Evolutionary conservation across 2,329 filamentous ascomycete genomes (phyloP).

Genomic region (Trichoderma atroviride): DNA sequence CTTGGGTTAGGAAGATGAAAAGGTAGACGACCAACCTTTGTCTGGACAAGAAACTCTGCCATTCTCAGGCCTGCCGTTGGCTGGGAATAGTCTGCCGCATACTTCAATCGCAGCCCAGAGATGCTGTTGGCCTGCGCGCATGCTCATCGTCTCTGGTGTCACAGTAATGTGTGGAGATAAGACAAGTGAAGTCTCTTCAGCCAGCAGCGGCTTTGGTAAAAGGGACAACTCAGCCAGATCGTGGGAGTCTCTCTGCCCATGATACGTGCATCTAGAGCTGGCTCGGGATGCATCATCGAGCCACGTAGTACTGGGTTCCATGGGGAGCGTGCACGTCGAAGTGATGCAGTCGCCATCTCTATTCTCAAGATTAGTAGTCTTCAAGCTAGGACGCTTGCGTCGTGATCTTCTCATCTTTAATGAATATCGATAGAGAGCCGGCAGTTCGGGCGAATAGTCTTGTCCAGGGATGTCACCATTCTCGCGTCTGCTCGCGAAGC

Average conservation of each 20-base stretch:
- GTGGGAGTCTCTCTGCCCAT: background rate
- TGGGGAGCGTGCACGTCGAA: background rate
- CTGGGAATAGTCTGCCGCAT: slow-evolving; percentile 43
- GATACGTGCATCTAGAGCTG: slow-evolving; percentile 18
- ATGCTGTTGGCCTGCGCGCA: slow-evolving; percentile 39
- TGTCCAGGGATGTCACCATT: background rate
- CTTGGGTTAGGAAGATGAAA: background rate
- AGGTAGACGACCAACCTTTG: background rate
- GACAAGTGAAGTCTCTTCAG: slow-evolving; percentile 31
- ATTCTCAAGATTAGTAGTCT: background rate
- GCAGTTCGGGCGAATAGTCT: background rate
- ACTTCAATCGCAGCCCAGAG: slow-evolving; percentile 57
- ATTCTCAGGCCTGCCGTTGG: background rate
- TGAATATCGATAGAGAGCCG: background rate
- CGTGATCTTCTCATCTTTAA: background rate
- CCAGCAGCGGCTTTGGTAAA: background rate
- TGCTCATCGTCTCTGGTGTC: slow-evolving; percentile 45
- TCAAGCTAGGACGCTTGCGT: background rate
- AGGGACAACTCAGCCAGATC: background rate
- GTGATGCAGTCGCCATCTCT: background rate
- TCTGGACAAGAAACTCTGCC: background rate
- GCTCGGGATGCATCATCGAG: background rate
- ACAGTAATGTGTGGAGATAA: slow-evolving; percentile 49
- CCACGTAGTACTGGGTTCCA: background rate
- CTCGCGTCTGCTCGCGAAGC: background rate